These are phyloP conservation scores for Podaxis sp. DNA, from an alignment of 768 basidiomycete species.

Conservation along the genomic window DNA sequence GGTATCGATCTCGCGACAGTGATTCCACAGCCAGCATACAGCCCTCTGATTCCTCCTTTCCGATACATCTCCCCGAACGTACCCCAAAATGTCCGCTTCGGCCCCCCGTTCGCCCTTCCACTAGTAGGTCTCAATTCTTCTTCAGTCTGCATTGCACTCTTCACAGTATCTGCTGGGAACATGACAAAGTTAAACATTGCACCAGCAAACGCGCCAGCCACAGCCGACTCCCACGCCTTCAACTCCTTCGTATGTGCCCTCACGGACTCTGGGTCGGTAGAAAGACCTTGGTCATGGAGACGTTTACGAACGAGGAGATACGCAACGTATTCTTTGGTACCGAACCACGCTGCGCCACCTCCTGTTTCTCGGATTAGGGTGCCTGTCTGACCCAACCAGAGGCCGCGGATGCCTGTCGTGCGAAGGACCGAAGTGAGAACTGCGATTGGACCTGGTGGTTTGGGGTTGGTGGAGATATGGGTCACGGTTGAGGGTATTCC, in stretches of 20 bases:
- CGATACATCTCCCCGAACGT: constrained; percentile 72
- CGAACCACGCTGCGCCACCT: constrained; percentile 90
- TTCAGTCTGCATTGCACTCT: constrained; percentile 93
- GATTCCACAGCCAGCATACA: constrained; percentile 93
- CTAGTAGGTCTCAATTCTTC: constrained; percentile 71
- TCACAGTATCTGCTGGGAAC: constrained; percentile 94
- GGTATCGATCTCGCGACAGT: constrained; percentile 85
- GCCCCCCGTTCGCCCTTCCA: constrained; percentile 21
- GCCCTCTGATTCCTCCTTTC: constrained; percentile 73
- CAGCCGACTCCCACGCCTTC: constrained; percentile 79
- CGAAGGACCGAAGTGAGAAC: constrained; percentile 66
- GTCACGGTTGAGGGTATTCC: constrained; percentile 9
- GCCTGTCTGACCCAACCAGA: constrained; percentile 97
- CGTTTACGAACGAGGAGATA: constrained; percentile 57
- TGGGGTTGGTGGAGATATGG: constrained; percentile 13
- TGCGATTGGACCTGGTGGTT: constrained; percentile 71
- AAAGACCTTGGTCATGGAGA: constrained; percentile 21
- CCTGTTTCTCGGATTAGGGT: constrained; percentile 93
- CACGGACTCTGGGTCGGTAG: not conserved
- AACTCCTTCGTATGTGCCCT: constrained; percentile 32
- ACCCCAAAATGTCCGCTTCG: constrained; percentile 43
- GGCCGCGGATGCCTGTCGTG: constrained; percentile 70
- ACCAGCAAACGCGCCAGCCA: constrained; percentile 85
- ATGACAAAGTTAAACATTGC: constrained; percentile 83
- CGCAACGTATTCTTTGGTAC: constrained; percentile 78